These are phyloP conservation scores for Aegilops speltoides DNA, from an alignment of 176 grass and related monocot genomes.

Conservation along the genomic window DNA sequence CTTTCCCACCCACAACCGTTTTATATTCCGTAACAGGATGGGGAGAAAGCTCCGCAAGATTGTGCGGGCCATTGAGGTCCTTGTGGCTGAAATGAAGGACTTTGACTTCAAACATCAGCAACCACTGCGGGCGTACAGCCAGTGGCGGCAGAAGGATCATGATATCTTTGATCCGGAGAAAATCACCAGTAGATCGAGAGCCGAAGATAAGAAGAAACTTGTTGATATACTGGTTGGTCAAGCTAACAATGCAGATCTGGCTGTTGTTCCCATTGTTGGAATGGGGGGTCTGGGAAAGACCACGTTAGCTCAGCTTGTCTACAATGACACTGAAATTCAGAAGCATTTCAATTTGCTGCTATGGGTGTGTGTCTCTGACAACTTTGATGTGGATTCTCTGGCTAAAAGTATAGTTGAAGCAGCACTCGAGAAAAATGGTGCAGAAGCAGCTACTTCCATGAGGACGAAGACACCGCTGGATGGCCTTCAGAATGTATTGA, in stretches of 20 bases:
- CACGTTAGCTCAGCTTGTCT: neutral
- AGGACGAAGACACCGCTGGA: neutral
- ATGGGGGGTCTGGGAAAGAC: neutral
- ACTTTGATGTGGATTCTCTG: neutral
- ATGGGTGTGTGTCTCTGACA: neutral
- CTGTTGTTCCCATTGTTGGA: neutral
- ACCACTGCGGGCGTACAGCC: neutral
- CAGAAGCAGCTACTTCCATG: too few relatives aligned
- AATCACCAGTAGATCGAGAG: neutral
- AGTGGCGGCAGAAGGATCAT: neutral
- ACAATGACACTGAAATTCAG: neutral
- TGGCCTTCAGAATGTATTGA: neutral
- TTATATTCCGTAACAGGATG: neutral
- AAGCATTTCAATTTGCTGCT: neutral
- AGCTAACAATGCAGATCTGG: neutral
- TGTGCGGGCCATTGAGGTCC: neutral
- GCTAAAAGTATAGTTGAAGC: neutral
- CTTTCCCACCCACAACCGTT: neutral
- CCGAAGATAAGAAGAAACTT: neutral
- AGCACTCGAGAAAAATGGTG: neutral
- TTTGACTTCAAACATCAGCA: neutral
- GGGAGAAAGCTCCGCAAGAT: neutral
- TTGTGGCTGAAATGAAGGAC: neutral
- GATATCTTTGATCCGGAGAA: neutral
- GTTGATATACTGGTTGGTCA: neutral